These are phyloP conservation scores for Schwanniomyces vanrijiae DNA, from an alignment of 805 yeast genomes.

Conservation along the genomic window DNA sequence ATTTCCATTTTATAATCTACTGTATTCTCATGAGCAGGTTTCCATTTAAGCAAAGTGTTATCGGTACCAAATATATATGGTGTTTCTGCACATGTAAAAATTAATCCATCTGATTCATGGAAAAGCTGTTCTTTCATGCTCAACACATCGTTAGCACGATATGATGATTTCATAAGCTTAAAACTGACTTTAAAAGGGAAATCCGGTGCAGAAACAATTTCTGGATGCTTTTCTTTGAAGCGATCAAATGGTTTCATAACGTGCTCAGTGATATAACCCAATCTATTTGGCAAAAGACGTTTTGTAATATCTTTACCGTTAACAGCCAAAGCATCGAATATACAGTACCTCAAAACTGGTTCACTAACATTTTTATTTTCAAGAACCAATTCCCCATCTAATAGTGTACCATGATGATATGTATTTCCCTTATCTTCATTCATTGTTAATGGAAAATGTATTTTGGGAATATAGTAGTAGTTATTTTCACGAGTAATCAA, in stretches of 20 bases:
- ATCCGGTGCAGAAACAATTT: constrained; percentile 55
- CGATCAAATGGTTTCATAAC: constrained; percentile 81
- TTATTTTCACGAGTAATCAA: constrained; percentile 87
- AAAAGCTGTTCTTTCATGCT: constrained; percentile 68
- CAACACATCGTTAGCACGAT: constrained; percentile 74
- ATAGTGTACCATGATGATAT: constrained; percentile 81
- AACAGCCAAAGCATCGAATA: constrained; percentile 87
- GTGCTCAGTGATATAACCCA: constrained; percentile 81
- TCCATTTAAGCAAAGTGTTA: constrained; percentile 86
- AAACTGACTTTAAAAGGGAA: constrained; percentile 86
- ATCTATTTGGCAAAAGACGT: constrained; percentile 73
- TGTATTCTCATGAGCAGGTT: constrained; percentile 93
- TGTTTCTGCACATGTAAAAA: constrained; percentile 86
- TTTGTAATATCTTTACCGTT: constrained; percentile 72
- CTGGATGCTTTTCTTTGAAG: constrained; percentile 68
- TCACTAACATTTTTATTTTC: constrained; percentile 61
- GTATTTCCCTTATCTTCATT: constrained; percentile 47
- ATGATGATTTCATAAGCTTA: constrained; percentile 85
- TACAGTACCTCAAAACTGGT: constrained; percentile 63
- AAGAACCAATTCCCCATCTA: constrained; percentile 92
- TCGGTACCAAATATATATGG: constrained; percentile 92
- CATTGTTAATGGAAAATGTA: constrained; percentile 73
- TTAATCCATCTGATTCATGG: constrained; percentile 91
- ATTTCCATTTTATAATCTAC: constrained; percentile 79
- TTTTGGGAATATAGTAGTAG: constrained; percentile 74